Evolutionary conservation across 2,329 filamentous ascomycete species (phyloP).

Genomic region (Trichoderma sp.): DNA sequence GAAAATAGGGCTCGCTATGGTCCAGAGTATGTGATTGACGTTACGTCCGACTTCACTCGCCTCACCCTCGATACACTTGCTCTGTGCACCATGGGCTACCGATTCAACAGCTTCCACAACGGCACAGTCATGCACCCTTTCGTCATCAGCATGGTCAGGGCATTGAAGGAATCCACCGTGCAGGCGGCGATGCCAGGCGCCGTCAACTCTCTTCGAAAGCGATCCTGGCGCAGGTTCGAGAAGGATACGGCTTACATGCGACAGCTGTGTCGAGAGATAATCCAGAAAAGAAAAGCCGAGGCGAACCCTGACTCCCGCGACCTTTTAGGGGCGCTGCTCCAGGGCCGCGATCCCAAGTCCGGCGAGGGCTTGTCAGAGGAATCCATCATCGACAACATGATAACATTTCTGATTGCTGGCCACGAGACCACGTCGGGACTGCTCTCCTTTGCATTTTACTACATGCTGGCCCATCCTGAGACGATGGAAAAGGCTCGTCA

Average conservation of each 20-base stretch:
- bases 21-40: constrained; percentile 50
- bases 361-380: constrained; percentile 61
- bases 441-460: constrained; percentile 63
- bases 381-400: constrained; percentile 66
- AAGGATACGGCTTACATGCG: constrained; percentile 19
- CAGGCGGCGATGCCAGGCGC: constrained; percentile 14
- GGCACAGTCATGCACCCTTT: constrained; percentile 31
- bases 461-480: constrained; percentile 60
- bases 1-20: constrained; percentile 39
- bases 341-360: constrained; percentile 35
- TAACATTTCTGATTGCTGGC: constrained; percentile 68
- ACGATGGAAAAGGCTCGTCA: constrained; percentile 59
- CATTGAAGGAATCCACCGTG: constrained; percentile 20
- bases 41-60: constrained; percentile 62
- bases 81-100: constrained; percentile 59
- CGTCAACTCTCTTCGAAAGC: constrained; percentile 21
- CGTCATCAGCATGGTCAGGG: constrained; percentile 24
- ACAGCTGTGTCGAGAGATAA: constrained; percentile 16
- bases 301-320: neutral
- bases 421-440: constrained; percentile 68
- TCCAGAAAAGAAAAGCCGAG: constrained; percentile 16
- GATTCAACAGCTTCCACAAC: constrained; percentile 65
- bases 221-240: constrained; percentile 7
- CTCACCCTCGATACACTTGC: constrained; percentile 65
- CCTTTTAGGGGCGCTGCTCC: constrained; percentile 2